Evolutionary conservation across 2,329 filamentous ascomycete species (phyloP).

Genomic region (Fusarium caatingaense): DNA sequence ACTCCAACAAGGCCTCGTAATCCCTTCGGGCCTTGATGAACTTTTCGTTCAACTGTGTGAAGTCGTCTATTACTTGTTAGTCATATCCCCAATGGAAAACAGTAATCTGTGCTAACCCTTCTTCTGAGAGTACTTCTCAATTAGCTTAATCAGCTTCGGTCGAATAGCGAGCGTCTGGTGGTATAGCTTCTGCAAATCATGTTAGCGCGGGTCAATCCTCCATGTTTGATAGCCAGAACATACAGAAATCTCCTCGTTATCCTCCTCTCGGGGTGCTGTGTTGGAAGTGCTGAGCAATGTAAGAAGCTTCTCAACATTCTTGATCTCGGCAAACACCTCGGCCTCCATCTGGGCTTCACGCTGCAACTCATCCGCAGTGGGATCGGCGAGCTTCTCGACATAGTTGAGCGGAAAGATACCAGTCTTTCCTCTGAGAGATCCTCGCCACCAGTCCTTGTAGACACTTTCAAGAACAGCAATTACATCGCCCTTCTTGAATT

Average conservation of each 20-base stretch:
- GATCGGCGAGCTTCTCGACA: slow-evolving; percentile 95
- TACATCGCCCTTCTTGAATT: slow-evolving; percentile 96
- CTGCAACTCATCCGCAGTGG: slow-evolving; percentile 92
- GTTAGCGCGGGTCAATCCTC: slow-evolving; percentile 48
- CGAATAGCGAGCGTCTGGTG: slow-evolving; percentile 94
- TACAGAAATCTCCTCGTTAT: slow-evolving; percentile 96
- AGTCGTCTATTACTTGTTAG: slow-evolving; percentile 70
- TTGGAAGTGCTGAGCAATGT: slow-evolving; percentile 91
- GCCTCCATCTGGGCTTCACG: slow-evolving; percentile 95
- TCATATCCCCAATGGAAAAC: no score
- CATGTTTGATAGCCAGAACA: slow-evolving; percentile 39
- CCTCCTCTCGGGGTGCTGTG: slow-evolving; percentile 81
- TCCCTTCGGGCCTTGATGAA: slow-evolving; percentile 98
- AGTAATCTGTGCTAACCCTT: slow-evolving; percentile 66
- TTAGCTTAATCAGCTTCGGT: slow-evolving; percentile 96
- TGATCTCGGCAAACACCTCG: slow-evolving; percentile 73
- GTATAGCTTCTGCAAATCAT: slow-evolving; percentile 72
- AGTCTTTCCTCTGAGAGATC: slow-evolving; percentile 91
- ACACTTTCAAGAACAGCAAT: slow-evolving; percentile 98
- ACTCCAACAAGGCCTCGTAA: slow-evolving; percentile 95
- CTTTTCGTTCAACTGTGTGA: slow-evolving; percentile 98
- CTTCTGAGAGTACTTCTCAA: slow-evolving; percentile 99
- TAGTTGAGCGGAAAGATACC: slow-evolving; percentile 99
- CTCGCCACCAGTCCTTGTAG: slow-evolving; percentile 99
- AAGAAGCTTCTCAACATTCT: slow-evolving; percentile 76